Conservation (phyloP, 805 yeast genomes). For the Ogataea pilisensis region DNA sequence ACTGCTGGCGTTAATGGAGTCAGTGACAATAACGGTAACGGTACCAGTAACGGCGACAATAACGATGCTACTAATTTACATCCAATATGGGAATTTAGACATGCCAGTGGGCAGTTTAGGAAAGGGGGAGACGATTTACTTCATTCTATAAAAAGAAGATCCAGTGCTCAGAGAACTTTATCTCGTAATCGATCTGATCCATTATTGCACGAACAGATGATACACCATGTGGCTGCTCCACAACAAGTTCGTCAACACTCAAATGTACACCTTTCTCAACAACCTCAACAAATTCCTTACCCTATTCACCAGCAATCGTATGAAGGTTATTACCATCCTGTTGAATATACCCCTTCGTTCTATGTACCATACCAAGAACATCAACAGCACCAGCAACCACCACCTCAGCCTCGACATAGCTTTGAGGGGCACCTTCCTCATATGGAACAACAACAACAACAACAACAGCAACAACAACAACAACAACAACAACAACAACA, state of each 20-base stretch:
- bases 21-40: conserved; percentile 3
- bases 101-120: conserved; percentile 45
- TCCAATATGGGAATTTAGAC: conserved; percentile 55
- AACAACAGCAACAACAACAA: conserved; percentile 7
- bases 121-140: conserved; percentile 44
- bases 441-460: conserved; percentile 2
- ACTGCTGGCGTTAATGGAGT: conserved; percentile 7
- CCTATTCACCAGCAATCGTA: conserved; percentile 5
- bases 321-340: conserved; percentile 13
- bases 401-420: background rate
- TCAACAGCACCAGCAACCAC: conserved; percentile 3
- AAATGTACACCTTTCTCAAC: conserved; percentile 5
- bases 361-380: conserved; percentile 16
- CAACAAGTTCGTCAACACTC: conserved; percentile 8
- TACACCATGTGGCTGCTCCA: conserved; percentile 11
- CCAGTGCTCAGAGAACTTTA: conserved; percentile 32
- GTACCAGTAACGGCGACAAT: conserved; percentile 7
- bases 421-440: background rate
- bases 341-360: conserved; percentile 17
- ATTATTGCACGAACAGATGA: conserved; percentile 9
- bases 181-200: conserved; percentile 2
- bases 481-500: conserved; percentile 5
- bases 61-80: conserved; percentile 9
- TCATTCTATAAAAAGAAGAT: conserved; percentile 45
- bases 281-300: conserved; percentile 6